Evolutionary conservation across 2,329 filamentous ascomycete genomes (phyloP).

Genomic region (Phyllosticta citrichinensis): DNA sequence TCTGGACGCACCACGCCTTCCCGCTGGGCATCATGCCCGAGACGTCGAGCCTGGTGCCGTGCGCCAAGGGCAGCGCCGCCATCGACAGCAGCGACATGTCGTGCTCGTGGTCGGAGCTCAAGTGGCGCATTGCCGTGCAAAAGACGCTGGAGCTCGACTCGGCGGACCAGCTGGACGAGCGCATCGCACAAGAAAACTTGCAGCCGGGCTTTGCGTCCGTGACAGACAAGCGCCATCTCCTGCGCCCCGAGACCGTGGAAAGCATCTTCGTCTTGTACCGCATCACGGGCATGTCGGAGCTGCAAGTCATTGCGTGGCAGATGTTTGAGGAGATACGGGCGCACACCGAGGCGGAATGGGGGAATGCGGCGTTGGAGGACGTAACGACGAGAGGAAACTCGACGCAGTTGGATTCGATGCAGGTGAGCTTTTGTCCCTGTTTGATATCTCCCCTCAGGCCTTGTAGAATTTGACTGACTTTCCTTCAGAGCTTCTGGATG

Average conservation of each 20-base stretch:
- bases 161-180: conserved; percentile 23
- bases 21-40: conserved; percentile 54
- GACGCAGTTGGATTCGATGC: conserved; percentile 34
- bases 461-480: background rate
- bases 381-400: conserved; percentile 28
- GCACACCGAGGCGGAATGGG: conserved; percentile 34
- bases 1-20: conserved; percentile 52
- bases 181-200: conserved; percentile 31
- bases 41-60: conserved; percentile 43
- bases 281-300: conserved; percentile 44
- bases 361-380: conserved; percentile 36
- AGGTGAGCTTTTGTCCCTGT: conserved; percentile 19
- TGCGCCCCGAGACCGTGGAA: conserved; percentile 49
- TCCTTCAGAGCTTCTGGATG: conserved; percentile 36
- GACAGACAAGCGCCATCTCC: conserved; percentile 35
- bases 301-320: conserved; percentile 38
- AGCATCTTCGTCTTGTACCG: conserved; percentile 52
- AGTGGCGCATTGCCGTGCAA: conserved; percentile 36
- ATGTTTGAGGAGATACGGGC: conserved; percentile 40
- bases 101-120: conserved; percentile 46
- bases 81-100: conserved; percentile 16
- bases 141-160: conserved; percentile 16
- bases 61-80: conserved; percentile 17
- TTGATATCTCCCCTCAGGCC: background rate
- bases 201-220: conserved; percentile 36